Evolutionary conservation across 148 eudicot species (phyloP), one percentile per base, ranked within the genome.

Genomic region (Chenopodium suecicum): DNA sequence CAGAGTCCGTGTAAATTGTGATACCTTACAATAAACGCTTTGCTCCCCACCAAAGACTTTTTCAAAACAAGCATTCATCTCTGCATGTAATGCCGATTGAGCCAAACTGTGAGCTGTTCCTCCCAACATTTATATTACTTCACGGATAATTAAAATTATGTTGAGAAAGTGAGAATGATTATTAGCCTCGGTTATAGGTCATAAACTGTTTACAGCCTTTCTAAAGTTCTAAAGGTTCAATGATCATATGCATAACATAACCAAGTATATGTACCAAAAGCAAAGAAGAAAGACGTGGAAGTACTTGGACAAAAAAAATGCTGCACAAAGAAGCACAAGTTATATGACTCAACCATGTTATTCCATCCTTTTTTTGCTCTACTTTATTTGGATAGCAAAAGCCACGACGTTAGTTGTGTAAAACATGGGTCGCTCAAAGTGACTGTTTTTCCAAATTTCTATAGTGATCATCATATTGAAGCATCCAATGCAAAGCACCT

Each of bases 401-500:
- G 78, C 13, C 62, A 56, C 62, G 62, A 17, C 11, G 29, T 20
- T 68, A 29, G 62, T 56, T 56, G 62, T 67, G 69, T 71, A 56
- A 79, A 79, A 22, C 23, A 79, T 78, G 80, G 58, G 73, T 78
- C 70, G 23, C 68, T 25, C 46, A 32, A 27, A 48, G 64, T 52
- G 44, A 64, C 29, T 23, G 63, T 44, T n/a, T 80, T 44, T 65
- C 48, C 62, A 14, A 41, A 44, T 14, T 64, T 64, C 72, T 60
- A 62, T 73, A 47, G 77, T 73, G 56, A 50, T 72, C 29, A 72
- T 69, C 2, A 69, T 50, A 1, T 78, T 48, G 19, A 8, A 80
- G 82, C 62, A 73, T 80, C 82, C 82, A 80, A 80, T 73, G 77
- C 70, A 80, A 66, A 29, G 73, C 56, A 77, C 32, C 11, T 72